phyloP scores from a whole-genome alignment of 148 eudicot genomes.

The Fallopia convolvulus region DNA sequence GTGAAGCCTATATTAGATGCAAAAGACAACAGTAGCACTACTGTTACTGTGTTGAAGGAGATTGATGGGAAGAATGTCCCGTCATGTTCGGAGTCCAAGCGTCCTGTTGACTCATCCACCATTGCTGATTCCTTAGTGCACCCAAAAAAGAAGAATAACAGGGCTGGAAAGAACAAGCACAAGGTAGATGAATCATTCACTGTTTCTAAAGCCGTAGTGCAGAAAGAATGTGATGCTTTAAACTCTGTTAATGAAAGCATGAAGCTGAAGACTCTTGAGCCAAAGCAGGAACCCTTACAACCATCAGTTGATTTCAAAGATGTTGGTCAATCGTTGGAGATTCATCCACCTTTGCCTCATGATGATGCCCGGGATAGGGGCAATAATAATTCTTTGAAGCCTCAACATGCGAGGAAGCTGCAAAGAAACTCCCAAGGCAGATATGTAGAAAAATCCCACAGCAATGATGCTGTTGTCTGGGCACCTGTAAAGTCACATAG shows the following conservation, averaged over 20 bases:
- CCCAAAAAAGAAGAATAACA: slow-evolving; percentile 43
- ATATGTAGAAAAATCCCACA: slow-evolving; percentile 36
- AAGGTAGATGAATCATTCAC: slow-evolving; percentile 44
- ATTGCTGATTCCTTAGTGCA: slow-evolving; percentile 33
- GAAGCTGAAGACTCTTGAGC: slow-evolving; percentile 24
- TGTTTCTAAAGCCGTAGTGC: slow-evolving; percentile 19
- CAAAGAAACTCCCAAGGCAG: slow-evolving; percentile 56
- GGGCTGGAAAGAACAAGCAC: slow-evolving; percentile 53
- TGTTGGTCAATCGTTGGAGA: slow-evolving; percentile 28
- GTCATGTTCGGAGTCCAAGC: slow-evolving; percentile 15
- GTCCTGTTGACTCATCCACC: slow-evolving; percentile 18
- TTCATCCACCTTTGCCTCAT: slow-evolving; percentile 26
- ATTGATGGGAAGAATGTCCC: slow-evolving; percentile 22
- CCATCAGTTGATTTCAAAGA: slow-evolving; percentile 24
- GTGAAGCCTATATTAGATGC: slow-evolving; percentile 24
- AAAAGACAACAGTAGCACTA: slow-evolving; percentile 12
- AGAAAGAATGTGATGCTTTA: slow-evolving; percentile 28
- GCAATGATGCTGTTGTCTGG: slow-evolving; percentile 66
- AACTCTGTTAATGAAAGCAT: slow-evolving; percentile 25
- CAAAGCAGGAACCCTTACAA: slow-evolving; percentile 22
- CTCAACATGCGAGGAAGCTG: slow-evolving; percentile 52
- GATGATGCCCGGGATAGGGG: slow-evolving; percentile 40
- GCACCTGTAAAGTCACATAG: slow-evolving; percentile 75
- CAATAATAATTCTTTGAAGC: slow-evolving; percentile 40
- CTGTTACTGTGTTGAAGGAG: slow-evolving; percentile 14